Evolutionary conservation across 2,329 filamentous ascomycete species (phyloP).

Genomic region (Dactylonectria macrodidyma): DNA sequence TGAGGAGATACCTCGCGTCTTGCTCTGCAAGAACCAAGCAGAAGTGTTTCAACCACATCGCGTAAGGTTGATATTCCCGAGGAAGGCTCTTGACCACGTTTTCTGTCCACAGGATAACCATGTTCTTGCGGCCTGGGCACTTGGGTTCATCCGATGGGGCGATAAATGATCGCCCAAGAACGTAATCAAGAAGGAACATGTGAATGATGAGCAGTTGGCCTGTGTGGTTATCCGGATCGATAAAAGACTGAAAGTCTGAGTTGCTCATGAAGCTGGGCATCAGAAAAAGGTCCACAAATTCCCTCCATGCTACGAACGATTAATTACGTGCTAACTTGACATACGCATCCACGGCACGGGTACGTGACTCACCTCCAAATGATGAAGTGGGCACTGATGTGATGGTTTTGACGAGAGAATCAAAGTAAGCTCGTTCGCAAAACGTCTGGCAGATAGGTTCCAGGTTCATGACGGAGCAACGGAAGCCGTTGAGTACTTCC

Average conservation of each 20-base stretch:
- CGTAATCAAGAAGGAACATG: conserved; percentile 53
- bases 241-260: conserved; percentile 52
- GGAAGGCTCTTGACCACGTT: conserved; percentile 41
- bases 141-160: conserved; percentile 38
- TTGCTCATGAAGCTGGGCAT: conserved; percentile 38
- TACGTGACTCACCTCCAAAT: conserved; percentile 37
- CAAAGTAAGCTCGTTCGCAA: conserved; percentile 39
- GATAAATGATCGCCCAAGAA: conserved; percentile 44
- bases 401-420: conserved; percentile 33
- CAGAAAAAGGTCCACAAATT: conserved; percentile 41
- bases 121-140: conserved; percentile 42
- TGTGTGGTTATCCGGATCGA: conserved; percentile 48
- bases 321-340: background rate
- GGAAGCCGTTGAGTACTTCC: conserved; percentile 38
- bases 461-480: conserved; percentile 33
- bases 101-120: conserved; percentile 45
- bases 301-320: conserved; percentile 38
- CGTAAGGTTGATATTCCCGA: conserved; percentile 32
- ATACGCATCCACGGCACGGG: background rate
- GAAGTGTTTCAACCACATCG: conserved; percentile 41
- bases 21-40: conserved; percentile 40
- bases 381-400: conserved; percentile 32
- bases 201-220: conserved; percentile 56
- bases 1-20: conserved; percentile 47
- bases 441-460: conserved; percentile 35